Conservation (phyloP, 441 rosid species). For the Mallotus repandus region DNA sequence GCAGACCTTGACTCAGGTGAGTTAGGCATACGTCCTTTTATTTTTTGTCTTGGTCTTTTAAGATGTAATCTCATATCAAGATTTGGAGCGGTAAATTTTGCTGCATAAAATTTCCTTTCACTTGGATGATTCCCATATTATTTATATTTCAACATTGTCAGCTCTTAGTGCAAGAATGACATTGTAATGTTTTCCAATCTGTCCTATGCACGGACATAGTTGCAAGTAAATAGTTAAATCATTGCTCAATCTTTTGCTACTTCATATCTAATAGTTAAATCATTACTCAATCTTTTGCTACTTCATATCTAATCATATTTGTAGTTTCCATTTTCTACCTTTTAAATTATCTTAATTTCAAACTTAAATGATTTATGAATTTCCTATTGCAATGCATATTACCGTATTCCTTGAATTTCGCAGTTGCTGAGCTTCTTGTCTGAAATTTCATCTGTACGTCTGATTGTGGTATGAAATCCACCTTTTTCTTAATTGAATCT, state of each 20-base stretch:
- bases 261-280: neutral
- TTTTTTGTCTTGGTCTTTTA: neutral
- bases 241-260: neutral
- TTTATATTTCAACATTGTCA: neutral
- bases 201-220: neutral
- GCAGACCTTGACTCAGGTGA: constrained; percentile 71
- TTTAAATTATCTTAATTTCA: constrained; percentile 3
- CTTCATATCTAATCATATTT: neutral
- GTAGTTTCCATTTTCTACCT: neutral
- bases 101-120: neutral
- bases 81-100: constrained; percentile 4
- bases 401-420: constrained; percentile 34
- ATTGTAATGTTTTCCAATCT: neutral
- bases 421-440: constrained; percentile 75
- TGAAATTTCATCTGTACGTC: constrained; percentile 78
- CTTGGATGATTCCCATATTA: neutral
- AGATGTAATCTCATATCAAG: constrained; percentile 4
- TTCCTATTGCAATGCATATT: constrained; percentile 9
- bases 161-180: neutral
- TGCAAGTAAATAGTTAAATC: neutral
- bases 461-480: constrained; percentile 76
- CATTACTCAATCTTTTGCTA: neutral
- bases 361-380: constrained; percentile 14
- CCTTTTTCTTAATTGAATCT: constrained; percentile 25
- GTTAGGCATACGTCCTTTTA: constrained; percentile 27